These are phyloP conservation scores for Mentha longifolia DNA, from an alignment of 257 asterid genomes.

Conservation along the genomic window DNA sequence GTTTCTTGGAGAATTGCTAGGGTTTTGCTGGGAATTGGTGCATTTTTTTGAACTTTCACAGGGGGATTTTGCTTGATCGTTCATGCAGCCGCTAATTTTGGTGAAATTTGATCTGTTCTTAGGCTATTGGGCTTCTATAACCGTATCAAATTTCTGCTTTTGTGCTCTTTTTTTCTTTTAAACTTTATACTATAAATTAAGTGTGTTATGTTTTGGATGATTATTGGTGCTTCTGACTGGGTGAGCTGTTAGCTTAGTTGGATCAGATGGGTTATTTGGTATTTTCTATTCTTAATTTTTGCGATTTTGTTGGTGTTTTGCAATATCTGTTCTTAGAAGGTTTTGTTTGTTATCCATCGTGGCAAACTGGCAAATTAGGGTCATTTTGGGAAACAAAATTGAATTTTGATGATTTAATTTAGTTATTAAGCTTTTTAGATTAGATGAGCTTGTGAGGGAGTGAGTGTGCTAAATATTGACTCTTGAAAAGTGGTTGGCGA, in stretches of 20 bases:
- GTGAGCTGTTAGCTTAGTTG: constrained; percentile 34
- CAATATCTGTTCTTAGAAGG: neutral
- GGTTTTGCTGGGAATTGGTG: constrained; percentile 3
- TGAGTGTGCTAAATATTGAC: constrained; percentile 20
- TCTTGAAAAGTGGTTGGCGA: constrained; percentile 29
- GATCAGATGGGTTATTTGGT: constrained; percentile 28
- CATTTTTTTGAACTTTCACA: neutral
- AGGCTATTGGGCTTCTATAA: constrained; percentile 20
- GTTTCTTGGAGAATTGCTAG: constrained; percentile 14
- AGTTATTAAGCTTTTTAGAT: constrained; percentile 20
- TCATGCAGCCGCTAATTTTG: constrained; percentile 15
- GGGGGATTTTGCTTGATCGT: constrained; percentile 23
- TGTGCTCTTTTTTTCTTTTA: neutral
- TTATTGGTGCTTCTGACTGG: constrained; percentile 4
- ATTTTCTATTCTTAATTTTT: constrained; percentile 8
- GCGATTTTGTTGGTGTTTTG: constrained; percentile 7
- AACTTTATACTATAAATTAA: constrained; percentile 9
- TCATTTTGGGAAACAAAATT: constrained; percentile 20
- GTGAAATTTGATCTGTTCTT: constrained; percentile 8
- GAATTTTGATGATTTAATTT: constrained; percentile 17
- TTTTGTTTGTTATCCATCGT: neutral
- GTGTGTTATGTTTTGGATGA: constrained; percentile 14
- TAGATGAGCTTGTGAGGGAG: constrained; percentile 26
- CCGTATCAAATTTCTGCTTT: neutral
- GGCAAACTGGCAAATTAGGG: neutral